Evolutionary conservation across 306 rosid genomes (phyloP).

Genomic region (Canavalia gladiata): DNA sequence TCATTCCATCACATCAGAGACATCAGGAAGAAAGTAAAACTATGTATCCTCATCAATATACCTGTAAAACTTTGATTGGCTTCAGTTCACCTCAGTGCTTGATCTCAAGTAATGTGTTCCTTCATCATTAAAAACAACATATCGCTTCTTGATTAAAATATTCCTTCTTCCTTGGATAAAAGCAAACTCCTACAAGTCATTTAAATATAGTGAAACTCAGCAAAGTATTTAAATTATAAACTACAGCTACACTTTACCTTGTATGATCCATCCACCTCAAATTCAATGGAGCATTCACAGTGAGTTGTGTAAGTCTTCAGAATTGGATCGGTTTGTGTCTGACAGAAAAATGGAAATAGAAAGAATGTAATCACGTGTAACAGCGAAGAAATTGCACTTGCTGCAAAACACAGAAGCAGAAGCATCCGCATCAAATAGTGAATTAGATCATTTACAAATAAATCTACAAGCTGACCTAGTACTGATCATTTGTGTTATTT

Average conservation of each 20-base stretch:
- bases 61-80: constrained; percentile 99
- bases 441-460: constrained; percentile 36
- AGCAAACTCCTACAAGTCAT: constrained; percentile 22
- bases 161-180: constrained; percentile 92
- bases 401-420: constrained; percentile 31
- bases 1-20: constrained; percentile 11
- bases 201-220: constrained; percentile 43
- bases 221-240: constrained; percentile 27
- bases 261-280: constrained; percentile 99
- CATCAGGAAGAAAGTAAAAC: constrained; percentile 21
- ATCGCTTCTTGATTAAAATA: constrained; percentile 90
- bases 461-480: constrained; percentile 77
- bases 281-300: constrained; percentile 98
- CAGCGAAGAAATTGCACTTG: constrained; percentile 37
- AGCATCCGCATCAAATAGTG: constrained; percentile 35
- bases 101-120: constrained; percentile 98
- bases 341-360: constrained; percentile 53
- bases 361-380: constrained; percentile 33
- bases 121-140: constrained; percentile 96
- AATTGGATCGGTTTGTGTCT: constrained; percentile 79
- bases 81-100: constrained; percentile 99
- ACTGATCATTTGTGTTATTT: constrained; percentile 97
- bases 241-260: constrained; percentile 65
- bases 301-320: constrained; percentile 77
- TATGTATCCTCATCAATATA: constrained; percentile 45